Percentiles rank a stretch among this genome's conserved stretches.
phyloP scores from a whole-genome alignment of 2,329 filamentous ascomycete species.

The Thielaviopsis musarum region DNA sequence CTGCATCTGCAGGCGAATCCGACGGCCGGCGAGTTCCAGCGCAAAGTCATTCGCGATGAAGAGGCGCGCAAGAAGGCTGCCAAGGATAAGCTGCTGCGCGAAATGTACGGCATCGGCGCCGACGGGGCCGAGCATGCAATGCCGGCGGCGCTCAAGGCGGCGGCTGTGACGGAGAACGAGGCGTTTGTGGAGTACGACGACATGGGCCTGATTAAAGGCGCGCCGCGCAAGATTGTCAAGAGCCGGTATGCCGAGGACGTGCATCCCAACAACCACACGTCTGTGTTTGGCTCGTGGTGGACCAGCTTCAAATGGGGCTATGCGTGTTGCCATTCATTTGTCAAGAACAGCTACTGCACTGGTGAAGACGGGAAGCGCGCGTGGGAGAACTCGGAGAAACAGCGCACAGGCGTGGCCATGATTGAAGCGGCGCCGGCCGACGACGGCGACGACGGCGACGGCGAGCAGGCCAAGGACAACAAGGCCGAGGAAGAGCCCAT shows the following conservation, averaged over 20 bases:
- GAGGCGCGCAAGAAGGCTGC: conserved; percentile 50
- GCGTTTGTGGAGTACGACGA: conserved; percentile 90
- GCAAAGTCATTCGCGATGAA: conserved; percentile 65
- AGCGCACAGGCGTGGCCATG: conserved; percentile 30
- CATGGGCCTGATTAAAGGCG: conserved; percentile 75
- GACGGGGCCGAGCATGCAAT: conserved; percentile 20
- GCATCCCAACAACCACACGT: conserved; percentile 75
- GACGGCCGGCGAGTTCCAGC: conserved; percentile 71
- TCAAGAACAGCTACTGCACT: conserved; percentile 96
- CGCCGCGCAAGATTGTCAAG: conserved; percentile 55
- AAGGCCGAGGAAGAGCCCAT: conserved; percentile 18
- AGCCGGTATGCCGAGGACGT: conserved; percentile 90
- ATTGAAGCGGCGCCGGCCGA: conserved; percentile 16
- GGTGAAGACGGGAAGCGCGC: conserved; percentile 73
- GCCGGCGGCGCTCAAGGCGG: conserved; percentile 40
- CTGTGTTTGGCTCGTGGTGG: conserved; percentile 98
- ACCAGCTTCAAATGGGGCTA: conserved; percentile 90
- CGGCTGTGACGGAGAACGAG: conserved; percentile 65
- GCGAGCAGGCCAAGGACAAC: conserved; percentile 15
- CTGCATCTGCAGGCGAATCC: conserved; percentile 92
- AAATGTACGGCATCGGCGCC: conserved; percentile 70
- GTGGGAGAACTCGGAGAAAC: conserved; percentile 57
- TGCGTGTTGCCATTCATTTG: conserved; percentile 78
- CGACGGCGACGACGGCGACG: conserved; percentile 16
- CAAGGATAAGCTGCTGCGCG: conserved; percentile 51